Base-by-base conservation (phyloP, 2,329 filamentous ascomycete species). In the Helminthosporium solani region DNA sequence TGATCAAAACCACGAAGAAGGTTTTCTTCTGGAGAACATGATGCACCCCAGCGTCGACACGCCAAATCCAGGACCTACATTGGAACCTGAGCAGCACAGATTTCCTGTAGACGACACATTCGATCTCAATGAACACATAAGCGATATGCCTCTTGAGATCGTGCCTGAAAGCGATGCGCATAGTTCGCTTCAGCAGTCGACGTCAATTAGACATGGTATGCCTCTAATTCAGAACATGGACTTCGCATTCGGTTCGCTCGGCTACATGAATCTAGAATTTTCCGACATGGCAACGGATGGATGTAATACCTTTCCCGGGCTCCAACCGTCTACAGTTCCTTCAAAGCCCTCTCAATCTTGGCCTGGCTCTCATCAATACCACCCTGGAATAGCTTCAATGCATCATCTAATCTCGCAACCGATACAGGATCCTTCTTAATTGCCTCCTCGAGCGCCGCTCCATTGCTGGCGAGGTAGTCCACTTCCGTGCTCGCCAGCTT, bases 401-500 rank as follows among this genome's bases (percentile, higher is more conserved):
- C 73, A 44, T 70, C 64, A 12, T 59, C 59, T 15, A 77, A 56
- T 3, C 74, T 64, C n/a, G 62, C 63, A 30, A 60, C 62, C 1
- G 70, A 66, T 20, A 70, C 57, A 0, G 68, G 54, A 36, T 78
- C 75, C 9, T 61, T 61, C 25, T 63, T 63, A 41, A 76, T 74
- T 4, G 74, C 72, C 42, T 70, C 70, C 9, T 74, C 66, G 18
- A 80, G 63, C 46, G 64, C 68, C 23, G 54, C 68, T 3, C 76
- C 76, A 6, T 68, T 67, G 40, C 78, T 66, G 4, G 71, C 71
- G 12, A 79, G 70, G 47, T 77, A 79, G 52, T 79, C 75, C 2
- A 74, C 60, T 16, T 72, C 65, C 1, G 70, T 73, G 21, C 62
- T 62, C 0, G 70, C 70, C 12, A 73, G 50, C 46, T 69, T 71